Base-by-base conservation (phyloP, 2,329 filamentous ascomycete genomes). In the Fusarium sambucinum region DNA sequence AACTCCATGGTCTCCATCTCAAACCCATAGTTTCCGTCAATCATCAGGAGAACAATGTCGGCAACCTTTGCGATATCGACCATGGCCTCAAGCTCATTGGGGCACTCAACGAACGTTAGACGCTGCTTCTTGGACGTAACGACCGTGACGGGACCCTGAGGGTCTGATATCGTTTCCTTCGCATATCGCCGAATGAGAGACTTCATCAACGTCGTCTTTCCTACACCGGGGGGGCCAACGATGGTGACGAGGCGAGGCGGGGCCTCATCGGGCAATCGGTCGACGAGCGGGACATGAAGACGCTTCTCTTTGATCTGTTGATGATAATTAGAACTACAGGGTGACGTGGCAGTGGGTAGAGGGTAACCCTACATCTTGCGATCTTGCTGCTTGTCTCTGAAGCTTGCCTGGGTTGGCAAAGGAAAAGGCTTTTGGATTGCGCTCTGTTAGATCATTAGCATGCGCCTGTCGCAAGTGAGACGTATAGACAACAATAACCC, bases 1-100 rank as follows among this genome's bases (percentile, higher is more conserved):
- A 99, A 99, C 80, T 99, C 96, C 96, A 99, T 99, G 0, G 96
- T 99, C 85, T 99, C 96, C 96, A 99, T 99, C 81, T 99, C 96
- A 77, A 99, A 99, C 16, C 96, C 96, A 75, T 92, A 99, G 81
- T 98, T 98, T 57, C 96, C 96, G 77, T 99, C 96, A 73, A 99
- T 99, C 92, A 99, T 96, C 58, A 99, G 86, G 50, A 99, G 85
- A 8, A 98, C 93, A 74, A 99, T 97, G 78, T 99, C 96, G 19
- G 96, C 96, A 42, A 99, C 92, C 81, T 99, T 99, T 62, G 96
- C 93, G 58, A 97, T 87, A 79, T 99, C 96, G 69, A 99, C 94
- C 93, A 98, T 97, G 70, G 92, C 92, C 66, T 96, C 94, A 55
- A 99, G 87, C 73, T 96, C 94, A 77, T 98, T 95, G n/a, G 96